A percentile compares a stretch with the other conserved stretches of the same genome.
Evolutionary conservation across 495 filamentous ascomycete genomes (phyloP).

Genomic region (Xylaria flabelliformis): DNA sequence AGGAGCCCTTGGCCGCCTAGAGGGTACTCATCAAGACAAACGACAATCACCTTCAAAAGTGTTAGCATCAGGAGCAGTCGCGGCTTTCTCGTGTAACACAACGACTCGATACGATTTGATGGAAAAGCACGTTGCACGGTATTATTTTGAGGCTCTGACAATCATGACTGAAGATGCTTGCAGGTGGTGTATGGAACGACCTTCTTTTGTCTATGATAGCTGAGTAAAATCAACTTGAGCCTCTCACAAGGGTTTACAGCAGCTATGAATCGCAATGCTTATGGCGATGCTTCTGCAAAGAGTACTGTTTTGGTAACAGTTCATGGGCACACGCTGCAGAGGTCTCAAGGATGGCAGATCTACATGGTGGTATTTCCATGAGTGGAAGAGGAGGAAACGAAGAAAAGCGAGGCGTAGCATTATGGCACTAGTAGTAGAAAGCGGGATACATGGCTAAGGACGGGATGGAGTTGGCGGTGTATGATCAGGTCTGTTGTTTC

Average conservation of each 20-base stretch:
- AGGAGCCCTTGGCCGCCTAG: constrained; percentile 49
- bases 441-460: constrained; percentile 17
- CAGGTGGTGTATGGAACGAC: constrained; percentile 25
- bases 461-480: constrained; percentile 26
- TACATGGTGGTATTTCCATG: neutral
- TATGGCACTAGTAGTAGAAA: neutral
- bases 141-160: constrained; percentile 29
- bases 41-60: constrained; percentile 18
- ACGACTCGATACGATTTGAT: constrained; percentile 41
- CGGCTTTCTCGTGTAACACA: constrained; percentile 28
- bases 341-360: neutral
- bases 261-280: constrained; percentile 21
- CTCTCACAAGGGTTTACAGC: constrained; percentile 22
- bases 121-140: constrained; percentile 41
- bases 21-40: constrained; percentile 29
- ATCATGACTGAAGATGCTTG: constrained; percentile 26
- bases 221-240: constrained; percentile 28
- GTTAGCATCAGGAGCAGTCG: constrained; percentile 26
- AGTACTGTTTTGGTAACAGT: constrained; percentile 21
- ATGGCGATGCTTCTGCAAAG: constrained; percentile 30
- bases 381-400: neutral
- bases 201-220: constrained; percentile 35
- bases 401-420: neutral
- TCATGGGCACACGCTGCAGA: neutral
- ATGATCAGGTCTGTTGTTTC: constrained; percentile 21